Conservation (phyloP, 2,329 filamentous ascomycete species). For the Ceratocystis lukuohia region DNA sequence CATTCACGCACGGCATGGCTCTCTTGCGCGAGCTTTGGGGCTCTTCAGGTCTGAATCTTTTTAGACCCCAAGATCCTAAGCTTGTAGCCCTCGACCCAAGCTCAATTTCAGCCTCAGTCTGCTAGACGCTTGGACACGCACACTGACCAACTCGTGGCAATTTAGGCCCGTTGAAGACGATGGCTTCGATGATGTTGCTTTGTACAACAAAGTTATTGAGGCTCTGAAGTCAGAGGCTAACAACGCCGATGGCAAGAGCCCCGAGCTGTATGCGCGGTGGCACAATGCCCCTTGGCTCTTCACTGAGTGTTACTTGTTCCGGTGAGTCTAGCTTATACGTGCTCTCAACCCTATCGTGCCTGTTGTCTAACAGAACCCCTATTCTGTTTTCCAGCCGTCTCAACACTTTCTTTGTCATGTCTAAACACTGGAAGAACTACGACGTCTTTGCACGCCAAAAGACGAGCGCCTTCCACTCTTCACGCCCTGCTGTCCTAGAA, state of each 20-base stretch:
- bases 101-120: no score
- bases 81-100: no score
- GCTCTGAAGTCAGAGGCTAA: constrained; percentile 38
- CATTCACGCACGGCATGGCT: neutral
- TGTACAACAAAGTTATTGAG: constrained; percentile 77
- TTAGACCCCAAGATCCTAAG: no score
- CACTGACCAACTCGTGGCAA: constrained; percentile 14
- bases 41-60: no score
- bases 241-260: constrained; percentile 28
- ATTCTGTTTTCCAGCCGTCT: constrained; percentile 46
- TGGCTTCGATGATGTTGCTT: constrained; percentile 57
- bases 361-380: neutral
- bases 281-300: constrained; percentile 79
- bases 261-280: constrained; percentile 46
- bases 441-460: constrained; percentile 86
- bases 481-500: constrained; percentile 71
- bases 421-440: constrained; percentile 74
- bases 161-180: constrained; percentile 61
- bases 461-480: constrained; percentile 81
- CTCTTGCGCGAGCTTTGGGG: neutral
- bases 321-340: constrained; percentile 33
- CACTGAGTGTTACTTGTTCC: constrained; percentile 86
- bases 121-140: neutral
- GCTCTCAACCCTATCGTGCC: neutral
- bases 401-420: constrained; percentile 61